Percentiles rank a stretch among this genome's conserved stretches.
These are phyloP conservation scores for Akanthomyces muscarius DNA, from an alignment of 2,329 filamentous ascomycete species.

Conservation along the genomic window DNA sequence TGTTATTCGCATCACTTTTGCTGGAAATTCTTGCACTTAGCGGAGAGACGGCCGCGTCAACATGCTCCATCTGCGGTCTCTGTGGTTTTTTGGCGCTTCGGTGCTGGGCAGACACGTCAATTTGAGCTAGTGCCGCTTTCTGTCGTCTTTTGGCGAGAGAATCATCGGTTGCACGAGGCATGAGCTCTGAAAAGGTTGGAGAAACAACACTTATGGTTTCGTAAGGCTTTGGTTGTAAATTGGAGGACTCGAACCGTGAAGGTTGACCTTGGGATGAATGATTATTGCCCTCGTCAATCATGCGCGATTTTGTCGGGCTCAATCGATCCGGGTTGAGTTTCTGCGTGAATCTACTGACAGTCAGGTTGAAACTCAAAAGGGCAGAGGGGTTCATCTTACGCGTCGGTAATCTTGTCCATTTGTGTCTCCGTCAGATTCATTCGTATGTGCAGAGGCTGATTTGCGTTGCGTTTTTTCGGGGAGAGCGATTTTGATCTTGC, in stretches of 20 bases:
- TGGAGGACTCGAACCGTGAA: background rate
- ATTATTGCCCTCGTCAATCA: conserved; percentile 20
- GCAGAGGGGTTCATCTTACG: conserved; percentile 30
- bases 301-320: background rate
- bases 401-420: conserved; percentile 44
- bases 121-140: conserved; percentile 11
- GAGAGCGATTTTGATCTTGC: conserved; percentile 34
- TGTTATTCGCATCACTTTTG: conserved; percentile 17
- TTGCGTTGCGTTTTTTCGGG: conserved; percentile 30
- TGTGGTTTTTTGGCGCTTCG: background rate
- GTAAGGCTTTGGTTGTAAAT: background rate
- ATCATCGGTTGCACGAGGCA: conserved; percentile 25
- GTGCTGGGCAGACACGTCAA: conserved; percentile 3
- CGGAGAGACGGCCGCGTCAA: conserved; percentile 26
- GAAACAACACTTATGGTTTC: conserved; percentile 20
- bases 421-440: conserved; percentile 47
- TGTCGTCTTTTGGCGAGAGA: conserved; percentile 31
- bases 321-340: conserved; percentile 28
- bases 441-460: conserved; percentile 42
- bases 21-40: conserved; percentile 23
- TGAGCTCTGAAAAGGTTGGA: conserved; percentile 31
- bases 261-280: background rate
- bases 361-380: conserved; percentile 17
- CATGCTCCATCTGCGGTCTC: conserved; percentile 9
- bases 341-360: conserved; percentile 8